These are phyloP conservation scores for Agaricales sp. DNA, from an alignment of 1,284 basidiomycete species.

Conservation along the genomic window DNA sequence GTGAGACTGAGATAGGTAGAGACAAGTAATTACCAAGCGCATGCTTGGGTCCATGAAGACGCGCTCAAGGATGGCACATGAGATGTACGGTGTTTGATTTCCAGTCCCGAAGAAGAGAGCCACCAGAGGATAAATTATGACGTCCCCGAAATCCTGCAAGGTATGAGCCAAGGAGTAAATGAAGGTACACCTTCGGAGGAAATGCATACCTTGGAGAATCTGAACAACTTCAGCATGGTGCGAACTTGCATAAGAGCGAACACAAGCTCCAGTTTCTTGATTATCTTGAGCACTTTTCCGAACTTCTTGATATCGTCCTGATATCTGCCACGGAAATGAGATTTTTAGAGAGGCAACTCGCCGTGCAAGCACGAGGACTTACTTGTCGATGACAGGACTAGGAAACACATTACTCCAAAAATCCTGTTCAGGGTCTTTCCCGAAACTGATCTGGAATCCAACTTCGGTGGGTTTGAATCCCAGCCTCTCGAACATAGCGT, in stretches of 20 bases:
- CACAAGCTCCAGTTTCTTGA: conserved; percentile 40
- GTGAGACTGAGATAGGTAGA: conserved; percentile 17
- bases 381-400: conserved; percentile 37
- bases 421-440: conserved; percentile 39
- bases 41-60: conserved; percentile 51
- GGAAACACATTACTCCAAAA: conserved; percentile 66
- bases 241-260: conserved; percentile 53
- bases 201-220: conserved; percentile 33
- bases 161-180: too few species aligned
- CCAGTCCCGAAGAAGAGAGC: conserved; percentile 54
- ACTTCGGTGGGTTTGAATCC: conserved; percentile 43
- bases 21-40: conserved; percentile 22
- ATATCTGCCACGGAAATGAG: conserved; percentile 18
- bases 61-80: conserved; percentile 44
- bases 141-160: conserved; percentile 37
- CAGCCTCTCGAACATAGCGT: conserved; percentile 43
- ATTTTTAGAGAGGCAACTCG: neutral
- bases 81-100: conserved; percentile 49
- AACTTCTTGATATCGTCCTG: conserved; percentile 48
- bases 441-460: conserved; percentile 56
- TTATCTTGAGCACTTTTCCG: conserved; percentile 41
- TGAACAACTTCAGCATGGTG: conserved; percentile 44
- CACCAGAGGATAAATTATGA: conserved; percentile 46
- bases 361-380: conserved; percentile 6
- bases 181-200: neutral